Evolutionary conservation across 176 grass and related monocot genomes (phyloP), one percentile per base, ranked within the genome.

Genomic region (Ananas comosus): DNA sequence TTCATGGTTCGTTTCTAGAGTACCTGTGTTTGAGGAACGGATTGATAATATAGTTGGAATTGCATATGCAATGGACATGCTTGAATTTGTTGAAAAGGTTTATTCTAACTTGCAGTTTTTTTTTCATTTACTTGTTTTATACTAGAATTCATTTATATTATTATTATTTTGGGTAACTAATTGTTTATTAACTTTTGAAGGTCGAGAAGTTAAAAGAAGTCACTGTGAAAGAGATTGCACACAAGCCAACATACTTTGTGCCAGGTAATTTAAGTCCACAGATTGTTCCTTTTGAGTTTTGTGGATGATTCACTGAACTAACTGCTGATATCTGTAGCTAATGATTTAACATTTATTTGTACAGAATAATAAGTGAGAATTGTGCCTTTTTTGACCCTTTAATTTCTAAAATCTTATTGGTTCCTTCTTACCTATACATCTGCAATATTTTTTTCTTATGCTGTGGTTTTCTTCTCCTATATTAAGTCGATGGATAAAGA

Each of bases 1-100:
- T 42, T 42, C 33, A 42, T 50, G 57, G 57, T 53, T 72, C 49
- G 80, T 85, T 87, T 90, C 25, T 70, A 96, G 94, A 90, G 89
- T 93, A 75, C 94, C 94, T 80, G 87, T 93, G 42, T 99, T 93
- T 86, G 90, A 93, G 82, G 94, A 99, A 81, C 89, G 94, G 56
- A 86, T 99, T 70, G 90, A 99, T 86, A 99, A 99, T 87, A 99
- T 99, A 12, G 90, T 93, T 61, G 94, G 94, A 85, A 86, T 99
- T 80, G 94, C 85, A 78, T 99, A 99, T 80, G 94, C 94, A 65
- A 99, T 99, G 94, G 94, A 93, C 66, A 93, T 99, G 94, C 90
- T 99, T 73, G 90, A 99, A 85, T 89, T 87, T 28, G 89, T 92
- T 56, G 88, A 92, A 80, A 85, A 86, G 84, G 88, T 90, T 25